Base-by-base conservation (phyloP, 2,329 filamentous ascomycete species). In the Penicillium sp. region DNA sequence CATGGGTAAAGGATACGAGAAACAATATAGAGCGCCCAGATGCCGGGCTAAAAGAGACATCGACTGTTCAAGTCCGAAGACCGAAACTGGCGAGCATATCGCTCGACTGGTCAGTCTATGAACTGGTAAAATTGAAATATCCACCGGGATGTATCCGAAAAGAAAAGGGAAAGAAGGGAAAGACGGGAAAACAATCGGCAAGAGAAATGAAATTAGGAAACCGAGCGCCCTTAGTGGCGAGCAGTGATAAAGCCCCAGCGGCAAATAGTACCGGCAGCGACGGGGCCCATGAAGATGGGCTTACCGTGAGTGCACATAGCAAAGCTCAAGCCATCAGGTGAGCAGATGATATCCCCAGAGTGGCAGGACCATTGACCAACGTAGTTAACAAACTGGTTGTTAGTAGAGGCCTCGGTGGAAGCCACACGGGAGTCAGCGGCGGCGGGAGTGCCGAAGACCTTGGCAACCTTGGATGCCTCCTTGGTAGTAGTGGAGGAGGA, bases 221-320 rank as follows among this genome's bases (percentile, higher is more conserved):
- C 3, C 7, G 2, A 31, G 24, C 2, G 3, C 6, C 2, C n/a
- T 39, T 38, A 51, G n/a, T 34, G 26, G 9, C 40, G 31, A 15
- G 47, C 35, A 28, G 53, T 52, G 43, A 63, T 60, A 51, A 53
- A 24, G 21, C 67, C 67, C 10, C 61, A 49, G 1, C 52, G 52
- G 53, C 69, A 72, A 10, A 48, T 45, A 28, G 64, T 72, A 6
- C 69, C 69, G 4, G 63, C 52, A 24, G 69, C 67, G 10, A 72
- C 69, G 22, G 57, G 43, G 4, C 69, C 69, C 69, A 72, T 72
- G 52, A 57, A 58, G 37, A 67, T 46, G 6, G 65, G 59, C 0
- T 35, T 45, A n/a, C 60, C 61, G 43, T 64, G 50, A 42, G 54
- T 53, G 57, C 68, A 71, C 50, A 69, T 57, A 15, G 63, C 66